Evolutionary conservation across 305 asterid genomes (phyloP).

Genomic region (Striga hermonthica): DNA sequence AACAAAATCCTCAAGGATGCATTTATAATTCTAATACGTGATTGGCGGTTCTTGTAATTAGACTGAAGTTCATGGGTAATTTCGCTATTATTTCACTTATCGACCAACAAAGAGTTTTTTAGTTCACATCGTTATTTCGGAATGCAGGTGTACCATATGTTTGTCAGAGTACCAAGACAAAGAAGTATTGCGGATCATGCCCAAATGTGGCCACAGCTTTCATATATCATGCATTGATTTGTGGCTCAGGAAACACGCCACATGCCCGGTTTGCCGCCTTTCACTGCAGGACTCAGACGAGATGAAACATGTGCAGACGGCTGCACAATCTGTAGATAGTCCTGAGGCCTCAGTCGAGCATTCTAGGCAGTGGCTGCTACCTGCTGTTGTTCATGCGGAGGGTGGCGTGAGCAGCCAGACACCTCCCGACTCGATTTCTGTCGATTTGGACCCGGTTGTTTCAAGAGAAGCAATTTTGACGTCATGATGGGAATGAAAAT

Average conservation of each 20-base stretch:
- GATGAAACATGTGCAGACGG: conserved; percentile 38
- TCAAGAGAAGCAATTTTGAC: conserved; percentile 41
- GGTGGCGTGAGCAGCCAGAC: conserved; percentile 27
- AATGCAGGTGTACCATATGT: conserved; percentile 76
- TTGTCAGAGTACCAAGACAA: conserved; percentile 83
- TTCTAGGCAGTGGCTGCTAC: conserved; percentile 63
- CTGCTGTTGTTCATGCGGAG: conserved; percentile 35
- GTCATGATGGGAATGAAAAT: conserved; percentile 26
- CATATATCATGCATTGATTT: conserved; percentile 80
- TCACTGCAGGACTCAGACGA: conserved; percentile 53
- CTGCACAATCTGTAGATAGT: conserved; percentile 40
- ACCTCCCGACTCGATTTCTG: conserved; percentile 37
- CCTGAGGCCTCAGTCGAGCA: conserved; percentile 49
- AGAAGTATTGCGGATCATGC: conserved; percentile 88
- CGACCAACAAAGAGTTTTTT: neutral
- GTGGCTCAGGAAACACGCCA: conserved; percentile 85
- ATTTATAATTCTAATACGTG: neutral
- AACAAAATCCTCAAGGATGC: neutral
- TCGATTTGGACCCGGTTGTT: conserved; percentile 39
- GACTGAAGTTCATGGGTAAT: neutral
- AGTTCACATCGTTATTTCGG: neutral
- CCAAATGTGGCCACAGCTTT: conserved; percentile 90
- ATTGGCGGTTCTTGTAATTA: neutral
- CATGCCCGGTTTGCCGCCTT: conserved; percentile 95
- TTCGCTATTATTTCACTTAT: neutral